phyloP scores from a whole-genome alignment of 192 early-diverging fungal species.

The Neocallimastix lanati region DNA sequence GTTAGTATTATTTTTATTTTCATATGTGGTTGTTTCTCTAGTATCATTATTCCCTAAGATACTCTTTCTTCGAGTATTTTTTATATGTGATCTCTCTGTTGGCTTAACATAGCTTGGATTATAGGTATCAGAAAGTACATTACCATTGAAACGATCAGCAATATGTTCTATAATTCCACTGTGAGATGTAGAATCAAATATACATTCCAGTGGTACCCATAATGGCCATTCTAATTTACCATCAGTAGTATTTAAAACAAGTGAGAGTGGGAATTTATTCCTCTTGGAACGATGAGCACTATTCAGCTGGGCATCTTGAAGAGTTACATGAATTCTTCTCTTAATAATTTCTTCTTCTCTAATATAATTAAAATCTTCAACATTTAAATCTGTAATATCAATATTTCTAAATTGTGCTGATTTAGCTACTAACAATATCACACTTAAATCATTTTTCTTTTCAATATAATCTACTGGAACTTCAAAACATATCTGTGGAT shows the following conservation, averaged over 20 bases:
- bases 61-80: no score
- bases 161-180: constrained; percentile 31
- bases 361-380: constrained; percentile 19
- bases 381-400: constrained; percentile 16
- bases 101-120: constrained; percentile 46
- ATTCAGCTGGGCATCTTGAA: constrained; percentile 42
- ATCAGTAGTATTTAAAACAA: constrained; percentile 1
- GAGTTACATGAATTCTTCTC: constrained; percentile 28
- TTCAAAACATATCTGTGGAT: constrained; percentile 56
- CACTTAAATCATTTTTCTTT: constrained; percentile 20
- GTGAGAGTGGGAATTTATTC: neutral
- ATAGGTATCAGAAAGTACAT: constrained; percentile 39
- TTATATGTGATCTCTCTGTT: neutral
- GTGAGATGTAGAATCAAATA: constrained; percentile 25
- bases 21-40: no score
- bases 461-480: constrained; percentile 14
- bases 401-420: constrained; percentile 34
- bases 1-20: neutral
- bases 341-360: constrained; percentile 36
- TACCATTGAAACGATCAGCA: constrained; percentile 30
- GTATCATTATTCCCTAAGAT: no score
- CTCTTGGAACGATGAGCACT: constrained; percentile 2
- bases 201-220: constrained; percentile 53
- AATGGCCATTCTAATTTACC: constrained; percentile 22
- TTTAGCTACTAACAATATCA: constrained; percentile 38